A percentile compares a stretch with the other conserved stretches of the same genome.
phyloP scores from a whole-genome alignment of 1,139 yeast genomes.

The Geotrichum candidum region DNA sequence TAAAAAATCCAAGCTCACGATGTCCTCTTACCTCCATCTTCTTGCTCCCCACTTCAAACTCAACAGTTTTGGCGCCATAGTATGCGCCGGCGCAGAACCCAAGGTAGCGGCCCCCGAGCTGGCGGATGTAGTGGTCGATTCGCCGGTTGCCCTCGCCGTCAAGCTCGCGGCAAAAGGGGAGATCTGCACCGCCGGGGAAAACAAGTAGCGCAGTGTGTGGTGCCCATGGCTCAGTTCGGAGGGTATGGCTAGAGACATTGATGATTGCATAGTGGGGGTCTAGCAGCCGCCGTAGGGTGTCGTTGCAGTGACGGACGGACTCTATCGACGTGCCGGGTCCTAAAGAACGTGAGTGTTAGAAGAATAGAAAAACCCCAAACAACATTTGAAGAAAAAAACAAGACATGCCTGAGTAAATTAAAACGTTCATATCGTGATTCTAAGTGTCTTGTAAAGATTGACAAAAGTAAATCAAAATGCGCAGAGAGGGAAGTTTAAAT shows the following conservation, averaged over 20 bases:
- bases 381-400: neutral
- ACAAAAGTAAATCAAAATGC: neutral
- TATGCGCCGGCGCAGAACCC: constrained; percentile 99
- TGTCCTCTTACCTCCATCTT: constrained; percentile 75
- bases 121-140: constrained; percentile 55
- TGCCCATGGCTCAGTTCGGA: constrained; percentile 87
- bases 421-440: constrained; percentile 58
- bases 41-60: constrained; percentile 72
- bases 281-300: constrained; percentile 64
- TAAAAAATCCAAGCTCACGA: constrained; percentile 72
- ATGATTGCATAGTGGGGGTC: constrained; percentile 87
- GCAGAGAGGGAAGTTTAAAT: neutral
- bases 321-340: constrained; percentile 87
- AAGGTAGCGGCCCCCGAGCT: constrained; percentile 70
- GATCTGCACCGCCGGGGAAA: constrained; percentile 94
- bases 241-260: constrained; percentile 55
- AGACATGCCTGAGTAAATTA: constrained; percentile 56
- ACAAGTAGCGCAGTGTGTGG: constrained; percentile 71
- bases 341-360: neutral
- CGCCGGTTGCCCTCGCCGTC: constrained; percentile 61
- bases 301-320: constrained; percentile 77
- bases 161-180: constrained; percentile 68
- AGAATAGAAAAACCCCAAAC: neutral
- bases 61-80: constrained; percentile 65
- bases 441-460: neutral